These are phyloP conservation scores for Exophiala sideris DNA, from an alignment of 2,329 filamentous ascomycete species.

Conservation along the genomic window DNA sequence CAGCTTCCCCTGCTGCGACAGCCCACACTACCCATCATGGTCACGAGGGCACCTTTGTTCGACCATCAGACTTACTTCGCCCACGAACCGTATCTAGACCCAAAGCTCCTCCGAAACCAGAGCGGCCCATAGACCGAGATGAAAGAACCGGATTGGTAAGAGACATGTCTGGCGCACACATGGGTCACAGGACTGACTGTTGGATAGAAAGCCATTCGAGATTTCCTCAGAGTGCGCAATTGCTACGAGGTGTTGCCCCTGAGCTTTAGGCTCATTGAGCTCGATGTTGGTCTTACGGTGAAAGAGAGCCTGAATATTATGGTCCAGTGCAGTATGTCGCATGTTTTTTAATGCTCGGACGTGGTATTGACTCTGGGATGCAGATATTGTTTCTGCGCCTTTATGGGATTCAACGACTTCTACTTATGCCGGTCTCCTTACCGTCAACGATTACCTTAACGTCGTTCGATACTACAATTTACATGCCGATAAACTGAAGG, in stretches of 20 bases:
- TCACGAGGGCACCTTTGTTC: slow-evolving; percentile 48
- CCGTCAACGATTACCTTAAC: slow-evolving; percentile 96
- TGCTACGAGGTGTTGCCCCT: slow-evolving; percentile 97
- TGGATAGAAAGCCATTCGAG: slow-evolving; percentile 76
- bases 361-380: slow-evolving; percentile 23
- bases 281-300: slow-evolving; percentile 91
- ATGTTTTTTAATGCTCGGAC: slow-evolving; percentile 8
- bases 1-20: slow-evolving; percentile 8
- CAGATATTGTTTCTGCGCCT: slow-evolving; percentile 95
- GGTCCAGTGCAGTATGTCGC: slow-evolving; percentile 76
- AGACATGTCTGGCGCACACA: slow-evolving; percentile 10
- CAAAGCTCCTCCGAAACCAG: slow-evolving; percentile 40
- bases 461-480: slow-evolving; percentile 99
- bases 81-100: slow-evolving; percentile 38
- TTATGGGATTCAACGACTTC: slow-evolving; percentile 94
- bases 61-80: slow-evolving; percentile 48
- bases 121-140: slow-evolving; percentile 48
- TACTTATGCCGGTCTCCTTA: slow-evolving; percentile 89
- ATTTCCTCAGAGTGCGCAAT: slow-evolving; percentile 92
- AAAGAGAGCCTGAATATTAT: slow-evolving; percentile 96
- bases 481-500: slow-evolving; percentile 81
- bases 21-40: slow-evolving; percentile 23
- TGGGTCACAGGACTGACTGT: slow-evolving; percentile 3
- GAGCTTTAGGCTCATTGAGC: slow-evolving; percentile 90
- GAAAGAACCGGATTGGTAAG: slow-evolving; percentile 50